These are phyloP conservation scores for Mycena venus DNA, from an alignment of 768 basidiomycete genomes.

Conservation along the genomic window DNA sequence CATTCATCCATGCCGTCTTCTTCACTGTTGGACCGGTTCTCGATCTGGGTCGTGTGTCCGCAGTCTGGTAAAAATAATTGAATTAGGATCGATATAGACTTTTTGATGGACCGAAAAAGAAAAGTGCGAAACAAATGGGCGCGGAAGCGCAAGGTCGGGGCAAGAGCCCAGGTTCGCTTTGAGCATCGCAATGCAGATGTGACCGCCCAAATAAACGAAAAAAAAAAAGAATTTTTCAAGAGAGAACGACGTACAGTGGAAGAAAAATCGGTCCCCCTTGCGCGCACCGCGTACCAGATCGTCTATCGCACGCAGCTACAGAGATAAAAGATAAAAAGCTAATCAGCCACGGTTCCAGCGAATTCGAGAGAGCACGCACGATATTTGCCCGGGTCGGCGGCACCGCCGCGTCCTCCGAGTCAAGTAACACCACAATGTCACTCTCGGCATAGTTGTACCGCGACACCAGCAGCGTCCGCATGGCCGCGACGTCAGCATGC, in stretches of 20 bases:
- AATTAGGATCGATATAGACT: not conserved
- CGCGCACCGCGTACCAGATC: conserved; percentile 58
- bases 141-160: too few species aligned
- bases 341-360: too few species aligned
- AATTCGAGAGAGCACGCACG: not conserved
- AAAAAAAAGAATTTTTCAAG: not conserved
- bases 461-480: conserved; percentile 13
- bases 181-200: too few species aligned
- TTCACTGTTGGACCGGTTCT: conserved; percentile 52
- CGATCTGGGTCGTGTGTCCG: conserved; percentile 56
- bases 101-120: not conserved
- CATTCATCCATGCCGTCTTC: conserved; percentile 59
- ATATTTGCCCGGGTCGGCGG: conserved; percentile 32
- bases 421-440: conserved; percentile 17
- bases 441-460: conserved; percentile 16
- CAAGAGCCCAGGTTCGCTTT: too few species aligned
- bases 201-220: not conserved
- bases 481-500: conserved; percentile 17
- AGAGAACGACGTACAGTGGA: conserved; percentile 60
- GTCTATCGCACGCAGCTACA: conserved; percentile 57
- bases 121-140: not conserved
- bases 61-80: conserved; percentile 50
- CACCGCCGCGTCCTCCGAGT: not conserved
- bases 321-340: too few species aligned
- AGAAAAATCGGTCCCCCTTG: conserved; percentile 66